phyloP scores from a whole-genome alignment of 2,329 filamentous ascomycete genomes.

The Podosphaera fusca region DNA sequence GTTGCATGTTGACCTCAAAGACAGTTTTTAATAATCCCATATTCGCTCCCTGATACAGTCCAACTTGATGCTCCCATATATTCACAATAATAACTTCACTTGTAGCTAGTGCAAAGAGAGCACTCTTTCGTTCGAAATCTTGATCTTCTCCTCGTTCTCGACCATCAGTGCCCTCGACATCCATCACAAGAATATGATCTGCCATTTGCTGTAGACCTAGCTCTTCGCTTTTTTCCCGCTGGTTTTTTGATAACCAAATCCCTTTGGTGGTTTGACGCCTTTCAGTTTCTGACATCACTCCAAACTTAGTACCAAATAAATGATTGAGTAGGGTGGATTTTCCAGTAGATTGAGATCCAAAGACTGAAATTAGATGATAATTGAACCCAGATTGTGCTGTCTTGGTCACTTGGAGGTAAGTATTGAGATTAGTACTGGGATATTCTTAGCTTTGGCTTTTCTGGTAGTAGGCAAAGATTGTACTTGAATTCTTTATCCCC shows the following conservation, averaged over 20 bases:
- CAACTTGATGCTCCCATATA: slow-evolving; percentile 98
- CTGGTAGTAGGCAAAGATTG: slow-evolving; percentile 13
- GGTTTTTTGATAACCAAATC: slow-evolving; percentile 99
- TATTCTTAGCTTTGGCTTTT: slow-evolving; percentile 4
- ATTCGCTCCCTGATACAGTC: slow-evolving; percentile 92
- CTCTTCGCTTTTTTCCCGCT: slow-evolving; percentile 30
- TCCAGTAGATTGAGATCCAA: slow-evolving; percentile 93
- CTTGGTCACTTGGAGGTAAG: slow-evolving; percentile 59
- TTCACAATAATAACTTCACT: slow-evolving; percentile 97
- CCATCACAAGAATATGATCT: slow-evolving; percentile 97
- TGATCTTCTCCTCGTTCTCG: slow-evolving; percentile 93
- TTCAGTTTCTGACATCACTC: slow-evolving; percentile 90
- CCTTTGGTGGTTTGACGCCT: slow-evolving; percentile 94
- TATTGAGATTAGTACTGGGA: slow-evolving; percentile 47
- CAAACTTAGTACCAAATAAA: slow-evolving; percentile 87
- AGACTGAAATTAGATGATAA: slow-evolving; percentile 97
- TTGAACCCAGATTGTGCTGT: slow-evolving; percentile 86
- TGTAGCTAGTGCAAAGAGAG: slow-evolving; percentile 85
- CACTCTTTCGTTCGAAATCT: slow-evolving; percentile 96
- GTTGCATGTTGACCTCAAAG: slow-evolving; percentile 91
- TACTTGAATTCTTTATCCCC: slow-evolving; percentile 96
- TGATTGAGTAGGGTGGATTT: slow-evolving; percentile 94
- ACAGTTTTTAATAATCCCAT: slow-evolving; percentile 98
- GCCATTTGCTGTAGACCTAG: slow-evolving; percentile 44
- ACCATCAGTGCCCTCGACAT: slow-evolving; percentile 93